These are phyloP conservation scores for Lasiosphaeris hirsuta DNA, from an alignment of 495 filamentous ascomycete species.

Conservation along the genomic window DNA sequence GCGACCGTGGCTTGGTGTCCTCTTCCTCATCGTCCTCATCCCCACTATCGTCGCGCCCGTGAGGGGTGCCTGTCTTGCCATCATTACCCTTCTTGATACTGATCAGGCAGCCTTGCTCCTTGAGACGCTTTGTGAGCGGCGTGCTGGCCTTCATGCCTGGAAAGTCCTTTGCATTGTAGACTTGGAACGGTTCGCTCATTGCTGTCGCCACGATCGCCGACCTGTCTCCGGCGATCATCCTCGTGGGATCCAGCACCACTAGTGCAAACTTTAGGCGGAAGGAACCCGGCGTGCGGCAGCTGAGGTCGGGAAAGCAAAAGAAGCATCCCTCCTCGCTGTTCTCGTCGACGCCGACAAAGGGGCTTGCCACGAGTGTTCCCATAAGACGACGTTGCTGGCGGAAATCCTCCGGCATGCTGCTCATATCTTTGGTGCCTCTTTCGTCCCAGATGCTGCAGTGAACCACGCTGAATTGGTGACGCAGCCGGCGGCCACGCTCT, in stretches of 20 bases:
- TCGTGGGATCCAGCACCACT: conserved; percentile 65
- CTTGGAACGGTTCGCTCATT: conserved; percentile 78
- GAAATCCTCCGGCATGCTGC: conserved; percentile 55
- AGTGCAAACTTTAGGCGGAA: conserved; percentile 86
- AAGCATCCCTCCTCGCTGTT: conserved; percentile 71
- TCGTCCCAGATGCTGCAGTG: conserved; percentile 76
- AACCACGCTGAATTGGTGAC: conserved; percentile 75
- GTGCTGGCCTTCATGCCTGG: conserved; percentile 84
- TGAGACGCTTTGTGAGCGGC: conserved; percentile 62
- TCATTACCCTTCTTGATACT: conserved; percentile 82
- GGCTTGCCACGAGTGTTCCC: conserved; percentile 72
- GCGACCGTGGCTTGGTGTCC: conserved; percentile 21
- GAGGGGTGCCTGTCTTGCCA: conserved; percentile 38
- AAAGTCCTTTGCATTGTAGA: conserved; percentile 96
- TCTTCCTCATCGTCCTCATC: conserved; percentile 47
- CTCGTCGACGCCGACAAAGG: conserved; percentile 68
- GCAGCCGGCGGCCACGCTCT: conserved; percentile 57
- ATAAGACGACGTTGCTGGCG: conserved; percentile 66
- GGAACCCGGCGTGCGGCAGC: conserved; percentile 78
- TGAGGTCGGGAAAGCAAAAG: conserved; percentile 94
- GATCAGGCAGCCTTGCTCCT: conserved; percentile 72
- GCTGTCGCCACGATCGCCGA: conserved; percentile 62
- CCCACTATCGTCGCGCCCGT: conserved; percentile 38
- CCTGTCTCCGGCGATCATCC: conserved; percentile 46
- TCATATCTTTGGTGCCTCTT: conserved; percentile 57